Evolutionary conservation across 2,329 filamentous ascomycete genomes (phyloP), one percentile per base, ranked within the genome.

Genomic region (Paracamarosporium sp.): DNA sequence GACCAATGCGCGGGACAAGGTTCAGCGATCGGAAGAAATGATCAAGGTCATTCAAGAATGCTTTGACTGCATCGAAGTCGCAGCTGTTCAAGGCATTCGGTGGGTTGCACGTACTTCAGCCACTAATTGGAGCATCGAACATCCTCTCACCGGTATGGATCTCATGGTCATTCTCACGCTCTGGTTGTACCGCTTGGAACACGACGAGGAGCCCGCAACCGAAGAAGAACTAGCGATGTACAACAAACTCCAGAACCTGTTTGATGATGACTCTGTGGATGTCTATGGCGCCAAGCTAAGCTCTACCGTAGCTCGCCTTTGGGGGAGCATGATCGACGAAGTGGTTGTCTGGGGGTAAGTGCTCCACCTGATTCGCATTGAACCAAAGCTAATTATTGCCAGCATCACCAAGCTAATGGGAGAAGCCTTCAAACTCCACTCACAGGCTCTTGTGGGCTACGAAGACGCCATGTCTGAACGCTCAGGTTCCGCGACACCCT

Each of bases 341-440:
- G 95, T 98, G 62, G 94, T 98, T 67, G 95, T 99, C 60, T 98
- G 95, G 95, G 95, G 95, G 93, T 97, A 89, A 87, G 93, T 90
- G 51, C 61, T 72, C n/a, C 25, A 28, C 27, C 17, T 24, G 15
- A 24, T 17, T n/a, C 22, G 6, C 1, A 33, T 41, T 48, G 51
- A 55, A 31, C 28, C 47, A 7, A 48, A 63, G 66, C 85, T 87
- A 82, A 88, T 78, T 50, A 46, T 48, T 28, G 36, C 24, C 71
- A 94, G 91, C 56, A 94, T 96, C 74, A 94, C 92, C 69, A 93
- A 96, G 75, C 87, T 98, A 50, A 97, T 98, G 91, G 95, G 95
- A 71, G 95, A 98, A 80, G 93, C 95, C 51, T 98, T 99, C 86
- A 95, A 96, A 75, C 88, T 97, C 57, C 94, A 98, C 80, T 91